Base-by-base conservation (phyloP, 1,284 basidiomycete genomes). In the Cutaneotrichosporon cavernicola region DNA sequence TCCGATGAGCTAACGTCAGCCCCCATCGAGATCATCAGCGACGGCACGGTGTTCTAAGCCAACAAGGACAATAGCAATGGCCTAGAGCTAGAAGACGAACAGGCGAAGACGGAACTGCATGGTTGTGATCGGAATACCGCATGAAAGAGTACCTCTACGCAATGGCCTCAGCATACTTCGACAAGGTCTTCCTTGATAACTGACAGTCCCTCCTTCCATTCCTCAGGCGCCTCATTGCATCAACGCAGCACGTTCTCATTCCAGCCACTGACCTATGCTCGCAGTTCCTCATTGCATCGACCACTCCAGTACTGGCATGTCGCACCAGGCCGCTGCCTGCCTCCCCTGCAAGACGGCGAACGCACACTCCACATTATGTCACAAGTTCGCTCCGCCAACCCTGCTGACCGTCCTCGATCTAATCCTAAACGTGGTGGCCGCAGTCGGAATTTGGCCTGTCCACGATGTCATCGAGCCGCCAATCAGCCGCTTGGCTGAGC, bases 11-110 rank as follows among this genome's bases (percentile, higher is more conserved):
- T 60, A 56, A 62, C 34, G 22, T 10, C 52, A 72, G 71, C 73
- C n/a, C 73, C 73, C 10, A 60, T 75, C 58, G 73, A 73, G 56
- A 75, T 75, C 55, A 66, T 73, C 66, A 73, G 71, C 43, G 73
- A 75, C 62, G 73, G 72, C 10, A 75, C 72, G 21, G 68, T 75
- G 36, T 75, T 73, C 58, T 75, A 66, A 18, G 31, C 13, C 4
- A 2, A 22, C 21, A n/a, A 34, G 5, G 3, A 22, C 21, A 40
- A 14, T 18, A 3, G 38, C 31, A 34, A 53, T 40, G 56, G 31
- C 11, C 30, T 46, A 58, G 40, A 47, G 34, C 13, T 50, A 50
- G 22, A 26, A 50, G 49, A 30, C 49, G 34, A 36, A 13, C 34
- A 36, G 21, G 18, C 5, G 22, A 26, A 50, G 49, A 30, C 26